phyloP scores from a whole-genome alignment of 495 filamentous ascomycete species.

The Hypomontagnella submonticulosa region DNA sequence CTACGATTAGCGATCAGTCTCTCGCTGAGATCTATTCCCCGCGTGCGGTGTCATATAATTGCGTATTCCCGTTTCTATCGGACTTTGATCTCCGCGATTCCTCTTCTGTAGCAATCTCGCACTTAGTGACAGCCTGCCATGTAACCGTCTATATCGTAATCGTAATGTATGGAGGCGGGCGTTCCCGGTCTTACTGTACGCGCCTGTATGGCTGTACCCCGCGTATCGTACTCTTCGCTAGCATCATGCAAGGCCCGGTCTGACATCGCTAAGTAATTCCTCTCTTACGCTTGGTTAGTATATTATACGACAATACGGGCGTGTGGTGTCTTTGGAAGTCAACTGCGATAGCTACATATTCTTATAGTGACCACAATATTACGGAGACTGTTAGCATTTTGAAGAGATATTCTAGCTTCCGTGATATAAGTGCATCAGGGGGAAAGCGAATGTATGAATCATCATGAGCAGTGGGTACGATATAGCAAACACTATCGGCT shows the following conservation, averaged over 20 bases:
- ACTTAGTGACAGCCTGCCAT: constrained; percentile 12
- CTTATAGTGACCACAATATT: background rate
- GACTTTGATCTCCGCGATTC: constrained; percentile 19
- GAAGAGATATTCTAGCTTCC: background rate
- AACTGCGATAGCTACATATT: background rate
- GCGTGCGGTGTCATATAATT: background rate
- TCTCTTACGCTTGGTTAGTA: constrained; percentile 3
- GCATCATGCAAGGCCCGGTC: constrained; percentile 1
- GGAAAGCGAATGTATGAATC: too few species aligned
- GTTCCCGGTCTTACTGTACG: constrained; percentile 25
- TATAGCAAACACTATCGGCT: too few species aligned
- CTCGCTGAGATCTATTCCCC: background rate
- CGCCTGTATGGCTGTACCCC: constrained; percentile 26
- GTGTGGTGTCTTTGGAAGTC: constrained; percentile 1
- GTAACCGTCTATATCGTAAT: constrained; percentile 14
- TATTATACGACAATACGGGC: constrained; percentile 17
- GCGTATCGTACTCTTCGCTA: constrained; percentile 7
- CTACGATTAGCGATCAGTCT: background rate
- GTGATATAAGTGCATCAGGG: too few species aligned
- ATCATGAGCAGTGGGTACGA: too few species aligned
- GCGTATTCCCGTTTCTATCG: constrained; percentile 14
- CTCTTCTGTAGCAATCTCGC: constrained; percentile 16
- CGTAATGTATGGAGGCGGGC: constrained; percentile 12
- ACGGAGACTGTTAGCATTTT: background rate
- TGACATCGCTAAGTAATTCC: background rate